Evolutionary conservation across 306 rosid genomes (phyloP).

Genomic region (Quercus cerris): DNA sequence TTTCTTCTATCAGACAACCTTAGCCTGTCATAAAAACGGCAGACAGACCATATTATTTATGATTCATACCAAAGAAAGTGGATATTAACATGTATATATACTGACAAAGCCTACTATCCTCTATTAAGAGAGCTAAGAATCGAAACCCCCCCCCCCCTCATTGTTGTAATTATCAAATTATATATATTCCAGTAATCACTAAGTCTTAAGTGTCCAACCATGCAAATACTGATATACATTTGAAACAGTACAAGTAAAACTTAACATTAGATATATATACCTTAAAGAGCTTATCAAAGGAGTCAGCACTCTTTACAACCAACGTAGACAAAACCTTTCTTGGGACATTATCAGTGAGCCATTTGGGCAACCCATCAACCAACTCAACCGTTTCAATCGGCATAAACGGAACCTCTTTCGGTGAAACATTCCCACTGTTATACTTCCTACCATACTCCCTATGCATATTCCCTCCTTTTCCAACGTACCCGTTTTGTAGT

Average conservation of each 20-base stretch:
- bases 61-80: neutral
- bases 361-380: slow-evolving; percentile 50
- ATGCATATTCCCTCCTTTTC: slow-evolving; percentile 18
- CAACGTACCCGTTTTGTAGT: slow-evolving; percentile 53
- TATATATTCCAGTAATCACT: too few species aligned
- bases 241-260: neutral
- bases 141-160: too few species aligned
- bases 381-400: slow-evolving; percentile 33
- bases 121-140: too few species aligned
- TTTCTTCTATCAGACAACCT: neutral
- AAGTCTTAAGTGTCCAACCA: too few species aligned
- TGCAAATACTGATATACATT: too few species aligned
- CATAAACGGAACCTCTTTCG: slow-evolving; percentile 30
- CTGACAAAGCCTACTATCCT: neutral
- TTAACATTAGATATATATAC: slow-evolving; percentile 18
- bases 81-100: neutral
- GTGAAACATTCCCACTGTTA: slow-evolving; percentile 19
- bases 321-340: slow-evolving; percentile 45
- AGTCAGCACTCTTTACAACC: slow-evolving; percentile 78
- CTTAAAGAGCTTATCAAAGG: slow-evolving; percentile 74
- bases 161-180: too few species aligned
- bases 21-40: neutral
- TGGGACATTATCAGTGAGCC: slow-evolving; percentile 55
- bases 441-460: slow-evolving; percentile 5
- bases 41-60: neutral